Base-by-base conservation (phyloP, 805 yeast genomes). In the Lipomyces orientalis region DNA sequence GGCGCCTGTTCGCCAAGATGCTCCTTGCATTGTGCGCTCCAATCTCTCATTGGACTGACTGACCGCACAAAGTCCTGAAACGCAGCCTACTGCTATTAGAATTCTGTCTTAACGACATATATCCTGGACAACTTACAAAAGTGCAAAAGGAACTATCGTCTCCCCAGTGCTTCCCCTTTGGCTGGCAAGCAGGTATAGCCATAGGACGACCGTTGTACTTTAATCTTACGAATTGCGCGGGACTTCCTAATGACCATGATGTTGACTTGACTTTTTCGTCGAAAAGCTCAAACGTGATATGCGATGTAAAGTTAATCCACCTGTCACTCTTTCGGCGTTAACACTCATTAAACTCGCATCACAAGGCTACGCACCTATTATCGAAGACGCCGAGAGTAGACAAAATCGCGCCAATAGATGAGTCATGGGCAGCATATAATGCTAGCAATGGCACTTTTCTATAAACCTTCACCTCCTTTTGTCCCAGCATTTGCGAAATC, bases 341-440 rank as follows among this genome's bases (percentile, higher is more conserved):
- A 33, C 22, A 16, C 29, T 9, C 34, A 22, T 4, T 22, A 52
- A 52, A 25, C 6, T 22, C 10, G 14, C 55, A 25, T 0, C 6
- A 25, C 6, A 54, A 4, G 29, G 7, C 33, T 25, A 1, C 34
- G 12, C 22, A 25, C 61, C 63, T 67, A 54, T 64, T 59, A 25
- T 69, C 73, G 29, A 71, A 65, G 22, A 65, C 69, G 29, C 71
- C 73, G 33, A 71, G 54, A 29, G 73, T 54, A 22, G 69, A 66
- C 25, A 71, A 37, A 19, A 70, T 59, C n/a, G 73, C 68, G 56
- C 73, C 73, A 25, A 71, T 37, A 5, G 66, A 62, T 2, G 73
- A 67, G 51, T 71, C 73, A 39, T 71, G 73, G 16, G 73, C 73
- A 6, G 67, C 73, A 34, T 71, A 71, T n/a, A 71, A 37, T 3